These are phyloP conservation scores for Collybiopsis luxurians DNA, from an alignment of 768 basidiomycete genomes.

Conservation along the genomic window DNA sequence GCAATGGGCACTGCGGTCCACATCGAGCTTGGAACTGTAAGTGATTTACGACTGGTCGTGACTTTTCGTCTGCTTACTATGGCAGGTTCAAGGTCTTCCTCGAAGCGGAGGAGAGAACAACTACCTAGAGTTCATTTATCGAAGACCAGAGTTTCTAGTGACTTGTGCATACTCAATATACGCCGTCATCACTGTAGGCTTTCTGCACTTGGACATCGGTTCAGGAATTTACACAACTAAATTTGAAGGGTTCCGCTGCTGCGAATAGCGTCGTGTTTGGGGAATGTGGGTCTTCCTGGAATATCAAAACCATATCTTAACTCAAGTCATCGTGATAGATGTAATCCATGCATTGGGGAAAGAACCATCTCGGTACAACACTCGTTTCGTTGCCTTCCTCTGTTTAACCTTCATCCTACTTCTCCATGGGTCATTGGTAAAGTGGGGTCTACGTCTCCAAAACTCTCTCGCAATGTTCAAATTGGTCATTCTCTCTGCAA, in stretches of 20 bases:
- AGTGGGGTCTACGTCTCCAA: slow-evolving; percentile 59
- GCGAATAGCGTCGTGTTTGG: slow-evolving; percentile 67
- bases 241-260: slow-evolving; percentile 50
- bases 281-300: slow-evolving; percentile 49
- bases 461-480: slow-evolving; percentile 64
- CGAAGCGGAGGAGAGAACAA: slow-evolving; percentile 75
- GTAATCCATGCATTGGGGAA: slow-evolving; percentile 51
- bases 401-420: slow-evolving; percentile 57
- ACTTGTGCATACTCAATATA: slow-evolving; percentile 61
- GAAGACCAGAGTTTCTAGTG: slow-evolving; percentile 55
- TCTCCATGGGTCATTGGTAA: slow-evolving; percentile 52
- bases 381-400: slow-evolving; percentile 51
- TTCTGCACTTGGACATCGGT: neutral
- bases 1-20: slow-evolving; percentile 68
- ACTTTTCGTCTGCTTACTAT: neutral
- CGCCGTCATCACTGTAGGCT: slow-evolving; percentile 51
- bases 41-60: slow-evolving; percentile 11
- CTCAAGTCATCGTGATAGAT: slow-evolving; percentile 36
- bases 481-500: slow-evolving; percentile 48
- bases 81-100: slow-evolving; percentile 49
- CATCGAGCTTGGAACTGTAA: slow-evolving; percentile 72
- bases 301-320: neutral
- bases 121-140: slow-evolving; percentile 71
- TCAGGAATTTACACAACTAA: neutral
- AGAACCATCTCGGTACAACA: slow-evolving; percentile 40